phyloP scores from a whole-genome alignment of 768 basidiomycete species.

The Calocybe indica region DNA sequence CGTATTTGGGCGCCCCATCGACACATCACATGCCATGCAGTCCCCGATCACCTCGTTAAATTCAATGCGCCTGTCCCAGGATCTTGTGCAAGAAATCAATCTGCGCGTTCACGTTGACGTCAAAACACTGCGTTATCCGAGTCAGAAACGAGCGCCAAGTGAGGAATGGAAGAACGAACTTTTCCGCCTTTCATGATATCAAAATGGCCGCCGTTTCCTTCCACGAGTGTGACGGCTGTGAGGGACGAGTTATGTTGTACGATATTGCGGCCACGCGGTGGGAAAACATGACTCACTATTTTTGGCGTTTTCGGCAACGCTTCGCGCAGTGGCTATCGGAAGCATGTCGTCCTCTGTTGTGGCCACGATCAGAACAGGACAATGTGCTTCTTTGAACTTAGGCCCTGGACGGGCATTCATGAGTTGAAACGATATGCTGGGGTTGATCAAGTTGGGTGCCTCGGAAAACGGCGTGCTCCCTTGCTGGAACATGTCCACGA shows the following conservation, averaged over 20 bases:
- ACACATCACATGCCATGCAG: too few species aligned
- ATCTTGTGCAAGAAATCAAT: too few species aligned
- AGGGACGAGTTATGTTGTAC: background rate
- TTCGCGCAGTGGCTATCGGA: constrained; percentile 7
- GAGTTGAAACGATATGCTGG: constrained; percentile 11
- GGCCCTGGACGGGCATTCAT: constrained; percentile 11
- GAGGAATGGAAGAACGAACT: constrained; percentile 3
- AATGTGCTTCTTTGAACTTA: constrained; percentile 9
- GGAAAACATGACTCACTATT: constrained; percentile 8
- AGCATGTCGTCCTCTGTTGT: constrained; percentile 15
- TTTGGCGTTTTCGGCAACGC: constrained; percentile 9
- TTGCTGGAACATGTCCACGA: constrained; percentile 12
- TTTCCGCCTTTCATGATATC: constrained; percentile 20
- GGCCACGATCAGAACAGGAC: constrained; percentile 13
- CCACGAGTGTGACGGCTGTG: constrained; percentile 13
- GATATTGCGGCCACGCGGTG: background rate
- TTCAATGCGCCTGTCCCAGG: too few species aligned
- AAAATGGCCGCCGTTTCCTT: constrained; percentile 15
- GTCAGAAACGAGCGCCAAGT: too few species aligned
- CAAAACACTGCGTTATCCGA: too few species aligned
- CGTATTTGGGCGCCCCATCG: too few species aligned
- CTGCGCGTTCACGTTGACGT: too few species aligned
- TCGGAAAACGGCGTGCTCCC: constrained; percentile 7
- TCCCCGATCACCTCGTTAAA: too few species aligned
- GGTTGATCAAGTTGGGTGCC: constrained; percentile 12